Base-by-base conservation (phyloP, 179 eudicot species). In the Carnegiea gigantea region DNA sequence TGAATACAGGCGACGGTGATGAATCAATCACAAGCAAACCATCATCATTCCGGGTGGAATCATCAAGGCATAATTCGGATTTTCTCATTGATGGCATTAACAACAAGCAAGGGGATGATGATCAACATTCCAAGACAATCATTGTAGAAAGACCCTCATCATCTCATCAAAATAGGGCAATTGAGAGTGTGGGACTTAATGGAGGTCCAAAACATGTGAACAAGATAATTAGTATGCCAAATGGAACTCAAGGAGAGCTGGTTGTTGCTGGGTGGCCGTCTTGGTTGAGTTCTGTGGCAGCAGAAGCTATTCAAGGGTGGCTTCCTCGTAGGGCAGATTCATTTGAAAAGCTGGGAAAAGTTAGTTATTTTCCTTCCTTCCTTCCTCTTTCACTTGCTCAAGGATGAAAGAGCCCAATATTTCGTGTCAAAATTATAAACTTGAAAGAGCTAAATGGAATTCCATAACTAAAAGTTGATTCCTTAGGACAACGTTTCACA, bases 251-350 rank as follows among this genome's bases (percentile, higher is more conserved):
- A 68, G 88, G 81, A 0, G 90, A 85, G 60, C 89, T 82, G 70
- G 86, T 77, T 73, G 85, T 71, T 60, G 89, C 89, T 1, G 92
- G 88, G 2, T 90, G 92, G 92, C 92, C 92, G 0, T 85, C 90
- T 67, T 90, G 92, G 92, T 83, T 90, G 78, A 84, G 77, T 49
- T 84, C 89, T 38, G 92, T 90, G 9, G 90, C 92, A 13, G 89
- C 84, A 15, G 90, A 88, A 81, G 90, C 92, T 0, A 88, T 90
- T 38, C 89, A 86, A 68, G 92, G 92, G 1, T 90, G 92, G 92
- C 33, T 87, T 43, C 90, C 92, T 80, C 81, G 92, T 59, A 75
- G 85, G 49, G 85, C 88, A 7, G 89, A 90, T 77, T 85, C 90
- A 0, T 90, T 90, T 77, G 90, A 90, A 81, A 88, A 86, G 84